phyloP scores from a whole-genome alignment of 2,329 filamentous ascomycete species.

The Colletotrichum chrysophilum region DNA sequence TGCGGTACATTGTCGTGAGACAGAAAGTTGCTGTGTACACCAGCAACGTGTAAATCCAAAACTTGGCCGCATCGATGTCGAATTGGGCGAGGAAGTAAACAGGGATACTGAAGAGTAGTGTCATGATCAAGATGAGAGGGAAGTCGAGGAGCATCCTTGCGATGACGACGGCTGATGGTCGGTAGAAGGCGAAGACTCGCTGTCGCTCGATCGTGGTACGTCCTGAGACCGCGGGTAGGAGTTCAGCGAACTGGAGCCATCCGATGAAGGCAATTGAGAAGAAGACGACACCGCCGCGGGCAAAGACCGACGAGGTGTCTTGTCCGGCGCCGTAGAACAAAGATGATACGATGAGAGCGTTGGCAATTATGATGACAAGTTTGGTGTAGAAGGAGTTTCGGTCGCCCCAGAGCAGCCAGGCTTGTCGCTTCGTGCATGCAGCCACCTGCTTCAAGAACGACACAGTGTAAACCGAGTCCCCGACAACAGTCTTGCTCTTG shows the following conservation, averaged over 20 bases:
- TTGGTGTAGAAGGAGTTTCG: constrained; percentile 79
- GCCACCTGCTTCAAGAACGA: constrained; percentile 75
- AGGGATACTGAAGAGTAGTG: constrained; percentile 4
- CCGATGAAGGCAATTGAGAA: constrained; percentile 23
- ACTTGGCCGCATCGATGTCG: constrained; percentile 18
- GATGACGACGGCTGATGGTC: constrained; percentile 19
- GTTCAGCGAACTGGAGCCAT: constrained; percentile 22
- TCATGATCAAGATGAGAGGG: constrained; percentile 14
- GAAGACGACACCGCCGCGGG: not conserved
- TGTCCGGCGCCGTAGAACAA: constrained; percentile 74
- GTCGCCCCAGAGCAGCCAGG: constrained; percentile 81
- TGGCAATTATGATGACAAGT: constrained; percentile 77
- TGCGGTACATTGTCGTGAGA: constrained; percentile 22
- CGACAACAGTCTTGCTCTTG: constrained; percentile 71
- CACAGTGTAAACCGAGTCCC: constrained; percentile 78
- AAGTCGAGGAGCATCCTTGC: constrained; percentile 10
- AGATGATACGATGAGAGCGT: constrained; percentile 76
- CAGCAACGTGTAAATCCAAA: constrained; percentile 15
- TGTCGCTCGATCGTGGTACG: constrained; percentile 19
- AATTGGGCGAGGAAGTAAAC: constrained; percentile 18
- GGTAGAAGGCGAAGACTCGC: constrained; percentile 14
- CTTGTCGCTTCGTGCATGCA: constrained; percentile 73
- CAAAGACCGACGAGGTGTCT: constrained; percentile 5
- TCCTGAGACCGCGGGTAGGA: constrained; percentile 4
- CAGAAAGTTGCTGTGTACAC: constrained; percentile 18